phyloP scores from a whole-genome alignment of 2,329 filamentous ascomycete species.

The Fusarium sororula region DNA sequence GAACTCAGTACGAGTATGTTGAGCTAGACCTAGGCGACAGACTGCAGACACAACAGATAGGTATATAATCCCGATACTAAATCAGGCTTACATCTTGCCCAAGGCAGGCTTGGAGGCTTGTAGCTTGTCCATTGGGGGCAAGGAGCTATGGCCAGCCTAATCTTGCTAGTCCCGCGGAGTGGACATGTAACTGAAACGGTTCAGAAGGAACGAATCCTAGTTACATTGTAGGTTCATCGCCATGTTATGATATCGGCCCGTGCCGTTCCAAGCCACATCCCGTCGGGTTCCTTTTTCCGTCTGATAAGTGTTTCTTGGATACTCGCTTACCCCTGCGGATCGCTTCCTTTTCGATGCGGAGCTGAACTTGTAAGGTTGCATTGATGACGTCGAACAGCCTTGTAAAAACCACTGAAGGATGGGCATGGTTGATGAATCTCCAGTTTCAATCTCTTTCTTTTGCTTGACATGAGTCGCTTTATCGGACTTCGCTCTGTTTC shows the following conservation, averaged over 20 bases:
- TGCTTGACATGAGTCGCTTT: background rate
- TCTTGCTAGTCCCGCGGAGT: background rate
- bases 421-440: background rate
- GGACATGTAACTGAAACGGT: background rate
- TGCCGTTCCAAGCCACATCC: background rate
- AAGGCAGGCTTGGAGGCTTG: no score
- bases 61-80: background rate
- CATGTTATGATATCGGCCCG: background rate
- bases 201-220: conserved; percentile 4
- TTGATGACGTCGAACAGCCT: background rate
- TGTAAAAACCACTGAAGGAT: background rate
- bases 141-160: background rate
- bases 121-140: no score
- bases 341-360: background rate
- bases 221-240: background rate
- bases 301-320: background rate
- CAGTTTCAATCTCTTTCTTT: background rate
- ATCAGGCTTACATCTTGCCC: background rate
- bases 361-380: background rate
- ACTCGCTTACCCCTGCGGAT: background rate
- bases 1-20: background rate
- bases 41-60: background rate
- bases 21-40: background rate
- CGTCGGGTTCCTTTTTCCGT: background rate
- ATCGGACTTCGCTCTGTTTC: background rate